phyloP scores from a whole-genome alignment of 163 green algal species.

The Trebouxiophyceae sp. region DNA sequence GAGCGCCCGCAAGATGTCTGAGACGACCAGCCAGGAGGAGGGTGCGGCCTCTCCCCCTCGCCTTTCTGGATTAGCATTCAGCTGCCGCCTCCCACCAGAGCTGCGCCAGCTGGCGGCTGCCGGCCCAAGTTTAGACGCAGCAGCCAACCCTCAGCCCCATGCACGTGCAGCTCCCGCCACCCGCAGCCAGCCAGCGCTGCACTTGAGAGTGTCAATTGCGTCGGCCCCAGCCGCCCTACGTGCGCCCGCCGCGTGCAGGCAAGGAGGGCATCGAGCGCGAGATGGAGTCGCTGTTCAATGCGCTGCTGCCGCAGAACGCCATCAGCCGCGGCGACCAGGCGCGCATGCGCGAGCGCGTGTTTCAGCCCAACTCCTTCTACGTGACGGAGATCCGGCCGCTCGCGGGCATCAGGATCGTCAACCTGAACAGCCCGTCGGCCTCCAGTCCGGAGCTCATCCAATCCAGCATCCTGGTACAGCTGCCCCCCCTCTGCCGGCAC shows the following conservation, averaged over 20 bases:
- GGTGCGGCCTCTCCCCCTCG: slow-evolving; percentile 3
- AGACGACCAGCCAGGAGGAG: slow-evolving; percentile 28
- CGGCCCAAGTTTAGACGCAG: not conserved
- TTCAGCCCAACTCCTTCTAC: slow-evolving; percentile 75
- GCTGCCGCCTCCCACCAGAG: no score
- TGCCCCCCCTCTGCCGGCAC: no score
- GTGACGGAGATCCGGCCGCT: slow-evolving; percentile 62
- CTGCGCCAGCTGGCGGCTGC: not conserved
- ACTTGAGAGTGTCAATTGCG: slow-evolving; percentile 16
- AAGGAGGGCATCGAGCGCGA: slow-evolving; percentile 49
- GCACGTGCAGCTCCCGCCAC: no score
- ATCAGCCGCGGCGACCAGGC: slow-evolving; percentile 66
- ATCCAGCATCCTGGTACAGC: not conserved
- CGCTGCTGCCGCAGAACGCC: slow-evolving; percentile 15
- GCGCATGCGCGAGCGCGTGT: slow-evolving; percentile 67
- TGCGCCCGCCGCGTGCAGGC: not conserved
- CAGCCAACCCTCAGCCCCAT: not conserved
- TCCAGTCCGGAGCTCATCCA: not conserved
- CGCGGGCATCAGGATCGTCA: slow-evolving; percentile 20
- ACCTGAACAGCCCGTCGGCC: not conserved
- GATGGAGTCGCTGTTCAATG: slow-evolving; percentile 46
- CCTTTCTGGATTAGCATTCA: no score
- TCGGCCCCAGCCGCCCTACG: not conserved
- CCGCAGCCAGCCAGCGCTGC: no score
- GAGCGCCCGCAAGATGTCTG: slow-evolving; percentile 36